Evolutionary conservation across 352 stramenopile genomes (phyloP).

Genomic region (Pythium monospermum): DNA sequence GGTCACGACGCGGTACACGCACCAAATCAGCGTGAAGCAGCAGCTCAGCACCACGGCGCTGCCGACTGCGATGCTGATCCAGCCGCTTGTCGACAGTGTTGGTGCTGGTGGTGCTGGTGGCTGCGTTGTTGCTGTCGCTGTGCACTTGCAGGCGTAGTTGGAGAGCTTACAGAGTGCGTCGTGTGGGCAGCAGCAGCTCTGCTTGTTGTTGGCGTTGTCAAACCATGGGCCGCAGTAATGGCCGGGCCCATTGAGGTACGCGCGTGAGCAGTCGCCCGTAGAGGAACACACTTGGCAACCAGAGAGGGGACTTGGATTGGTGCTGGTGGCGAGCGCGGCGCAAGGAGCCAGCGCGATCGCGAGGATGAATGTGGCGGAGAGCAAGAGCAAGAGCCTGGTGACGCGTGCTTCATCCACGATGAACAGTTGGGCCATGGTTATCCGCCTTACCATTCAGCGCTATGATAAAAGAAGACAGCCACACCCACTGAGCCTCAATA

Average conservation of each 20-base stretch:
- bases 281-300: constrained; percentile 25
- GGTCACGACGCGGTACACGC: too few species aligned
- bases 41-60: background rate
- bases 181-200: constrained; percentile 27
- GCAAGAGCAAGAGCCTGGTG: too few species aligned
- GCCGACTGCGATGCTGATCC: background rate
- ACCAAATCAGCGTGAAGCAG: background rate
- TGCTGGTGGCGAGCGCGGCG: too few species aligned
- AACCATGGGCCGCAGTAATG: constrained; percentile 33
- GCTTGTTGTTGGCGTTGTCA: constrained; percentile 15
- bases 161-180: constrained; percentile 21
- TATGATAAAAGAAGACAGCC: too few species aligned
- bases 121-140: background rate
- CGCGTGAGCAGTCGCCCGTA: constrained; percentile 23
- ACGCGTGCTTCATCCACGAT: too few species aligned
- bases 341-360: too few species aligned
- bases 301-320: too few species aligned
- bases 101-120: background rate
- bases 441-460: too few species aligned
- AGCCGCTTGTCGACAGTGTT: background rate
- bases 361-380: too few species aligned
- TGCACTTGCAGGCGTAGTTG: constrained; percentile 19
- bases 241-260: constrained; percentile 23
- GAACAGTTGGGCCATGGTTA: too few species aligned
- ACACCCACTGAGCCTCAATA: too few species aligned